phyloP scores from a whole-genome alignment of 495 filamentous ascomycete species.

The Aspergillus nanangensis region DNA sequence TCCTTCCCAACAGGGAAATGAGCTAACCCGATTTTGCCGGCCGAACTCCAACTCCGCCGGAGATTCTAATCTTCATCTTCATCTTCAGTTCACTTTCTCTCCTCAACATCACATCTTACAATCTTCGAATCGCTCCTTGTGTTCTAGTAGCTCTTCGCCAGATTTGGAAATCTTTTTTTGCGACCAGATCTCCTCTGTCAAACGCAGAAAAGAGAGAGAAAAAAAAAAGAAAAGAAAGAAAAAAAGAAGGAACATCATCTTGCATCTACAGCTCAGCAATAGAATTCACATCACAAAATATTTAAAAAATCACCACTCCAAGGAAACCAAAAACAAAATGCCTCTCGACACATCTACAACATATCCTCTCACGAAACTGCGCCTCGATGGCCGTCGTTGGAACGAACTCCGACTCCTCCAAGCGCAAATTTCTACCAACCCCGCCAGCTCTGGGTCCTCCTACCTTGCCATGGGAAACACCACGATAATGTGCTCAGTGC shows the following conservation, averaged over 20 bases:
- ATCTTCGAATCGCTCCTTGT: too few relatives aligned
- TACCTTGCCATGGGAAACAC: conserved; percentile 97
- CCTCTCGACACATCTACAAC: conserved; percentile 82
- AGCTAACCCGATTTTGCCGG: conserved; percentile 17
- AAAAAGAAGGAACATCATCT: too few relatives aligned
- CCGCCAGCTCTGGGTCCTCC: conserved; percentile 81
- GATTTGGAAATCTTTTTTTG: too few relatives aligned
- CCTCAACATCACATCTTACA: too few relatives aligned
- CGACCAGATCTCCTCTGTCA: too few relatives aligned
- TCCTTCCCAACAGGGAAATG: conserved; percentile 14
- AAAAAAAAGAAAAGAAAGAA: too few relatives aligned
- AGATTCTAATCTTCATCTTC: background rate
- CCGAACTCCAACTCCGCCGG: background rate
- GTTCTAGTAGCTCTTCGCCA: too few relatives aligned
- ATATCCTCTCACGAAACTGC: conserved; percentile 80
- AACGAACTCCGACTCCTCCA: conserved; percentile 91
- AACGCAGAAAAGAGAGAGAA: too few relatives aligned
- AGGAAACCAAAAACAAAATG: conserved; percentile 64
- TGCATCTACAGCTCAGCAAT: too few relatives aligned
- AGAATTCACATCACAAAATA: too few relatives aligned
- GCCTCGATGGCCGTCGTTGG: conserved; percentile 93
- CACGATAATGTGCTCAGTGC: conserved; percentile 87
- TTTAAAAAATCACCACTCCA: too few relatives aligned
- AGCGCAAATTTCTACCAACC: conserved; percentile 86
- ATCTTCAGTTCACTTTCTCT: too few relatives aligned